These are phyloP conservation scores for Penicillium paneum DNA, from an alignment of 2,329 filamentous ascomycete species.

Conservation along the genomic window DNA sequence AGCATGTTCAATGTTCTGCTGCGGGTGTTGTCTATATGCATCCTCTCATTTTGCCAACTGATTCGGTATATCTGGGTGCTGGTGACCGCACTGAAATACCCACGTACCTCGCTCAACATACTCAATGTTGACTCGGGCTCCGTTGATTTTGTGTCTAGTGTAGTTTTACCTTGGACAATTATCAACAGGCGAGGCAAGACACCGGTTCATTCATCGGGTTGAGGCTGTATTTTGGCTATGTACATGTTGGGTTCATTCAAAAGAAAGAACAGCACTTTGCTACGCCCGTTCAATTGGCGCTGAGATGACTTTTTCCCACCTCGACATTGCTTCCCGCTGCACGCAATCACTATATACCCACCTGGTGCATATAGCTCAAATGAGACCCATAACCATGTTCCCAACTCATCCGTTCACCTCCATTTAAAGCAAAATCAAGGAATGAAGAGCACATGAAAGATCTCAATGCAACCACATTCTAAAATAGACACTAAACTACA, in stretches of 20 bases:
- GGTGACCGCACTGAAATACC: neutral
- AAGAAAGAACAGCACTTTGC: neutral
- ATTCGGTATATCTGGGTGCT: neutral
- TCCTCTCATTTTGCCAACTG: neutral
- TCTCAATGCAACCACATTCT: neutral
- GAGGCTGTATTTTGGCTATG: neutral
- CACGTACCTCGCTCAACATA: neutral
- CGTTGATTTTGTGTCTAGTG: neutral
- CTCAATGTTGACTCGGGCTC: neutral
- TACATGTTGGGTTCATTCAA: neutral
- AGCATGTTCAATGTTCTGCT: neutral
- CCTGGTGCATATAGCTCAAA: neutral
- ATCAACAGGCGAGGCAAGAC: neutral
- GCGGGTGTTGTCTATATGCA: neutral
- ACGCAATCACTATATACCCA: neutral
- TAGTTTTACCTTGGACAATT: neutral
- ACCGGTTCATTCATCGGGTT: neutral
- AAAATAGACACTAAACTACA: slow-evolving; percentile 3
- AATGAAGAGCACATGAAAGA: neutral
- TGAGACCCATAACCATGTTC: neutral
- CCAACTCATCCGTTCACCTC: neutral
- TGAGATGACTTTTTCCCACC: neutral
- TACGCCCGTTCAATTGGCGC: neutral
- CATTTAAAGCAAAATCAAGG: neutral
- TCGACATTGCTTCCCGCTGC: neutral